Percentiles rank a stretch among this genome's conserved stretches.
phyloP scores from a whole-genome alignment of 108 stramenopile species.

The Skeletonema potamos region DNA sequence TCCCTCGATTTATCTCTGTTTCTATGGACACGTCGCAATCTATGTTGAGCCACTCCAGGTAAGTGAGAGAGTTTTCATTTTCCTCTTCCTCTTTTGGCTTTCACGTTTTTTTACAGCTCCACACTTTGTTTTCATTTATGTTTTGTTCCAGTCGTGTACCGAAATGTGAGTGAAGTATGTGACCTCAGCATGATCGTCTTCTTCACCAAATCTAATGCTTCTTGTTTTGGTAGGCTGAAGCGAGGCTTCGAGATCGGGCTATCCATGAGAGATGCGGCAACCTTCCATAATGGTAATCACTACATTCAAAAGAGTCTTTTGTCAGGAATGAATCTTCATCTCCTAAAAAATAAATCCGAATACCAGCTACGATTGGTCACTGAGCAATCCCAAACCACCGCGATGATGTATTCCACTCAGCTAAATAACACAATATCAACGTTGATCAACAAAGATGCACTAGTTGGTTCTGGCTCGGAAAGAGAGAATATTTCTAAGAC shows the following conservation, averaged over 20 bases:
- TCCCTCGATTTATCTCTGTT: not conserved
- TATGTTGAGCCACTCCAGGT: not conserved
- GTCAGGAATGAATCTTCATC: not conserved
- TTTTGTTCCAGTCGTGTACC: no score
- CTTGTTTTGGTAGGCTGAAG: not conserved
- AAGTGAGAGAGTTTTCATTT: not conserved
- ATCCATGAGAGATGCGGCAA: not conserved
- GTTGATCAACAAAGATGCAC: not conserved
- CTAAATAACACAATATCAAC: no score
- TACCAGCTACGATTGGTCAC: not conserved
- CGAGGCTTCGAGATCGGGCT: not conserved
- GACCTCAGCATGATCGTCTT: no score
- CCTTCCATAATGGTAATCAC: not conserved
- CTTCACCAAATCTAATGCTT: no score
- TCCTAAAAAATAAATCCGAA: not conserved
- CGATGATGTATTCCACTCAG: not conserved
- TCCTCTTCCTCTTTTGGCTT: no score
- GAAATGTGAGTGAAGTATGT: no score
- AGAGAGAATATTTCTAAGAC: not conserved
- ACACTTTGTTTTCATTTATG: no score
- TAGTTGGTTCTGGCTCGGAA: not conserved
- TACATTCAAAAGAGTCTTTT: not conserved
- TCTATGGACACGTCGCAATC: not conserved
- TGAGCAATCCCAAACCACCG: not conserved
- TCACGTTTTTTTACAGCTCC: no score